Evolutionary conservation across 2,329 filamentous ascomycete genomes (phyloP).

Genomic region (Leptographium flavum): DNA sequence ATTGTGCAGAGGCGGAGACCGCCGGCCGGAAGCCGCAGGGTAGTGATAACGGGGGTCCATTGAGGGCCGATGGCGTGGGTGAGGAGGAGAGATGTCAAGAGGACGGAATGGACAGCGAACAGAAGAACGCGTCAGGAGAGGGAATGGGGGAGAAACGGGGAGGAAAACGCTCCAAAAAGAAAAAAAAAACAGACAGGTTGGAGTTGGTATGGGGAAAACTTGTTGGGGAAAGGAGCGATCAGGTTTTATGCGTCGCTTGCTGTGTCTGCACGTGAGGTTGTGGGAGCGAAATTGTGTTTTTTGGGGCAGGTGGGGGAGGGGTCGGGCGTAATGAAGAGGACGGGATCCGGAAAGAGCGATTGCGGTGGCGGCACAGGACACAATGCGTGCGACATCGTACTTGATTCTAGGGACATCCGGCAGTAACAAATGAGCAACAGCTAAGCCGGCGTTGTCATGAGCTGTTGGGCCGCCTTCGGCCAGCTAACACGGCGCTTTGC

Average conservation of each 20-base stretch:
- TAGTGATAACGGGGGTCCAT: slow-evolving; percentile 12
- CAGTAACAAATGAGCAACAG: neutral
- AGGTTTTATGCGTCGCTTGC: neutral
- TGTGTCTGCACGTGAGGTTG: slow-evolving; percentile 3
- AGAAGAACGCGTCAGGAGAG: neutral
- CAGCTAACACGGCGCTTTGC: no score
- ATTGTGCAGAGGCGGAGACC: slow-evolving; percentile 27
- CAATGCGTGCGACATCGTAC: no score
- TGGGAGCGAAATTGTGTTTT: neutral
- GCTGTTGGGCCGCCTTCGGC: no score
- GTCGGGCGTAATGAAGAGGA: neutral
- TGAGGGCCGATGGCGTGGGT: neutral
- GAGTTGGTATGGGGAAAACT: slow-evolving; percentile 1
- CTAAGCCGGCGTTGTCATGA: no score
- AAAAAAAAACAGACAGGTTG: neutral
- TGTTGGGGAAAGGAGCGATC: neutral
- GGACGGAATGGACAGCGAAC: neutral
- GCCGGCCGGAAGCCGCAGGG: slow-evolving; percentile 17
- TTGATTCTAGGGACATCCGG: no score
- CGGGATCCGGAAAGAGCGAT: neutral
- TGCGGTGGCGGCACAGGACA: neutral
- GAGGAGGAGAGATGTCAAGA: neutral
- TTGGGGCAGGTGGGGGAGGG: slow-evolving; percentile 11
- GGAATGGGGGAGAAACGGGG: neutral
- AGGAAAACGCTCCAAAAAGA: slow-evolving; percentile 1